These are phyloP conservation scores for Aurifilum marmelostoma DNA, from an alignment of 2,329 filamentous ascomycete species.

Conservation along the genomic window DNA sequence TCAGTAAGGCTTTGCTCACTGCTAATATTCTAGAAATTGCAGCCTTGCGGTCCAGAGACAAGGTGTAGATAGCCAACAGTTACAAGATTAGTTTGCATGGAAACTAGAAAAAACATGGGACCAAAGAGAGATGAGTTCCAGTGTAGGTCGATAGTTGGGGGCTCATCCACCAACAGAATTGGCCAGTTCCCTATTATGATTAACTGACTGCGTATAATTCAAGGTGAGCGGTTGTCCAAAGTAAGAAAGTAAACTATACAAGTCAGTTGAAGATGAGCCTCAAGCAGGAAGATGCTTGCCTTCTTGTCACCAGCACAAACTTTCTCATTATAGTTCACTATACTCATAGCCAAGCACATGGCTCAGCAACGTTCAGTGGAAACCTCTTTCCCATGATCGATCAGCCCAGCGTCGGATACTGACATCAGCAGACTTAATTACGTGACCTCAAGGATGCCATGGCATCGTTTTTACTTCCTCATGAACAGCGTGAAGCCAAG, in stretches of 20 bases:
- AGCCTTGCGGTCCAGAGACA: no score
- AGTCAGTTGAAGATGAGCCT: neutral
- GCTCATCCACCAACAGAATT: neutral
- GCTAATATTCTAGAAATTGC: no score
- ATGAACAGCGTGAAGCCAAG: neutral
- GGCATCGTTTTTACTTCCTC: neutral
- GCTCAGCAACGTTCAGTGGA: no score
- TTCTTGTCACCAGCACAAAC: neutral
- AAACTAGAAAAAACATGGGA: no score
- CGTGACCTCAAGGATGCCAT: no score
- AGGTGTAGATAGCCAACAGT: no score
- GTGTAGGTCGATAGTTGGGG: neutral
- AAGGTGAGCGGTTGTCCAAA: neutral
- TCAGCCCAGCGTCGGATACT: neutral
- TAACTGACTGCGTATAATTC: neutral
- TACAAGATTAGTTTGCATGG: no score
- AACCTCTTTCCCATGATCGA: neutral
- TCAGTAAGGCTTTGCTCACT: no score
- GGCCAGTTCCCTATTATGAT: neutral
- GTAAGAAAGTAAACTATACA: neutral
- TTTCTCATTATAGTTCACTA: neutral
- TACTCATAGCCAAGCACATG: neutral
- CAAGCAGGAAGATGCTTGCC: neutral
- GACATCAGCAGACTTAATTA: neutral
- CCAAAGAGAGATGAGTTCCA: neutral